Conservation (phyloP, 169 alveolate genomes). For the Plasmodium coatneyi region DNA sequence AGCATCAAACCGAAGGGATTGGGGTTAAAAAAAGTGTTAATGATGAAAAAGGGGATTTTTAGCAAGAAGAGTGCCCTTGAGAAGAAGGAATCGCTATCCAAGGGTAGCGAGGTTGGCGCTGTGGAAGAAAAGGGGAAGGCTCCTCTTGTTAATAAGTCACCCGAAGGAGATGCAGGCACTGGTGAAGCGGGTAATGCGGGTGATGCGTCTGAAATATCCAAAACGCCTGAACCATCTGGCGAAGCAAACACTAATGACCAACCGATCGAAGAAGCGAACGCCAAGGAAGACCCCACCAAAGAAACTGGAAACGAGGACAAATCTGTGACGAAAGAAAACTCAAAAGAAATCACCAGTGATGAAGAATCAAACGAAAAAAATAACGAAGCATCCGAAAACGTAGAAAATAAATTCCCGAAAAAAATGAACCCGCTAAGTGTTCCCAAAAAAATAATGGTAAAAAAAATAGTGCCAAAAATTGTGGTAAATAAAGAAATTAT, state of each 20-base stretch:
- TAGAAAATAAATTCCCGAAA: not conserved
- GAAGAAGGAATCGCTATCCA: not conserved
- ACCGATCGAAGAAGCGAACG: not conserved
- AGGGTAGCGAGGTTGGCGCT: not conserved
- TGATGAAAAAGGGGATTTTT: conserved; percentile 7
- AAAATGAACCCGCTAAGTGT: not conserved
- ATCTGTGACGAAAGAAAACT: not conserved
- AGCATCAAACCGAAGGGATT: conserved; percentile 25
- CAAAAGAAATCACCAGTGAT: not conserved
- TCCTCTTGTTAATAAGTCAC: not conserved
- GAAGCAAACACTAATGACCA: not conserved
- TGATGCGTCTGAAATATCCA: not conserved
- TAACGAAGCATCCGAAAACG: not conserved
- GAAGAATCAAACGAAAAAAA: not conserved
- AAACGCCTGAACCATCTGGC: not conserved
- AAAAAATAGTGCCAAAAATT: conserved; percentile 9
- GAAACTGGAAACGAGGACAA: not conserved
- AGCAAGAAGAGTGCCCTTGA: conserved; percentile 9
- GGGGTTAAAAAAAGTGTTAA: conserved; percentile 23
- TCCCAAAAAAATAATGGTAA: conserved; percentile 9
- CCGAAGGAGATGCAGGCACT: not conserved
- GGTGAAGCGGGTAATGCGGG: not conserved
- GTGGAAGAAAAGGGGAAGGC: not conserved
- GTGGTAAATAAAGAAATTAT: not conserved
- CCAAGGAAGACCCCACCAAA: not conserved